A percentile compares a stretch with the other conserved stretches of the same genome.
Evolutionary conservation across 2,329 filamentous ascomycete genomes (phyloP).

Genomic region (Colletotrichum sp.): DNA sequence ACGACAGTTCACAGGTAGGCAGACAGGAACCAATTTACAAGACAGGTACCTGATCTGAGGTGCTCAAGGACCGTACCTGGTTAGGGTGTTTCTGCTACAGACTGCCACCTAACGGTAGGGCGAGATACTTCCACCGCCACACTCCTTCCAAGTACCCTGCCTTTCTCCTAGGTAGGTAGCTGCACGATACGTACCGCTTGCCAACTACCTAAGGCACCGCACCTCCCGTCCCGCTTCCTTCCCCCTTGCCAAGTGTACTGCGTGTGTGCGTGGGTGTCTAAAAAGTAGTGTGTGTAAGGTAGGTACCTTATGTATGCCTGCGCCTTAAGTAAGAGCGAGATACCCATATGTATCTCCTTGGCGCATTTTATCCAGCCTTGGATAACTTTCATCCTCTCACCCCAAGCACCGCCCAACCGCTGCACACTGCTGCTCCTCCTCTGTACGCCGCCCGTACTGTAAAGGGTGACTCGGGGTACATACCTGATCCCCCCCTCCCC

Average conservation of each 20-base stretch:
- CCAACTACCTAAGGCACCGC: neutral
- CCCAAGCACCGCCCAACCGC: slow-evolving; percentile 1
- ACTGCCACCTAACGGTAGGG: neutral
- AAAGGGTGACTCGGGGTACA: neutral
- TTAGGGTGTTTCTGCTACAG: neutral
- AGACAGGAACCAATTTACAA: neutral
- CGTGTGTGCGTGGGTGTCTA: neutral
- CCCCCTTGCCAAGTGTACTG: neutral
- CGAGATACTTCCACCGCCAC: slow-evolving; percentile 7
- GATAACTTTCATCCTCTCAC: slow-evolving; percentile 1
- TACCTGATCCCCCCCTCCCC: neutral
- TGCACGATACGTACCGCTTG: neutral
- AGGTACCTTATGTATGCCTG: neutral
- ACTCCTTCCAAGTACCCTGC: neutral
- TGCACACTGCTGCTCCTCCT: neutral
- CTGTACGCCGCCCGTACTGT: neutral
- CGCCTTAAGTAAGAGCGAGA: neutral
- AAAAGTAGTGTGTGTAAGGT: neutral
- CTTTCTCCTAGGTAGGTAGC: neutral
- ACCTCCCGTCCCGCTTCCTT: neutral
- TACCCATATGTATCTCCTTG: neutral
- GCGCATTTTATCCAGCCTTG: slow-evolving; percentile 13
- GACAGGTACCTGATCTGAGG: slow-evolving; percentile 7
- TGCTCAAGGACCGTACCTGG: neutral
- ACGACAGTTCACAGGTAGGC: neutral